phyloP scores from a whole-genome alignment of 768 basidiomycete species.

The Hygrophorus pudorinus region DNA sequence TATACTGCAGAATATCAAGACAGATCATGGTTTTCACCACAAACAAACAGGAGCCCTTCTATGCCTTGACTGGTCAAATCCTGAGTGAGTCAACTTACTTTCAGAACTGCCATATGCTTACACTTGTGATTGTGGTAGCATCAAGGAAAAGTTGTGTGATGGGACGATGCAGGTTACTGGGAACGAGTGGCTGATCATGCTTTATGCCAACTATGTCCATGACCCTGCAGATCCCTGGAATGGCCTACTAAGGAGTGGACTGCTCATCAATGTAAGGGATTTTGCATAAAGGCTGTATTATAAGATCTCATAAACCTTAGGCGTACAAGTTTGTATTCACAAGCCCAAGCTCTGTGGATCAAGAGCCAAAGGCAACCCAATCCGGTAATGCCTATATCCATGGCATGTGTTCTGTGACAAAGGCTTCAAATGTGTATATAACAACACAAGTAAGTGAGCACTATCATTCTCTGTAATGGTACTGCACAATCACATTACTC shows the following conservation, averaged over 20 bases:
- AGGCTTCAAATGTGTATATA: constrained; percentile 1
- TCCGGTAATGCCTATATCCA: no score
- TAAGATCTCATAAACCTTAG: neutral
- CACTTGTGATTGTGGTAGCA: neutral
- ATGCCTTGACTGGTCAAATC: constrained; percentile 14
- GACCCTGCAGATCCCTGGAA: constrained; percentile 3
- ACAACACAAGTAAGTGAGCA: constrained; percentile 3
- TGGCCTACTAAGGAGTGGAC: neutral
- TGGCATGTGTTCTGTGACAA: constrained; percentile 1
- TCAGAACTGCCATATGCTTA: neutral
- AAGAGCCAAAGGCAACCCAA: constrained; percentile 1
- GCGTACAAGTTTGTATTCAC: no score
- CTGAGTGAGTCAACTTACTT: constrained; percentile 12
- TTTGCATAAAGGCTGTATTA: neutral
- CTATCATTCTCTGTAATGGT: neutral
- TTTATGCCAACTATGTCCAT: neutral
- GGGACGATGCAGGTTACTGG: neutral
- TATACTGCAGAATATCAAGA: no score
- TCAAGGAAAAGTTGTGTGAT: neutral
- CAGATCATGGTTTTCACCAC: no score
- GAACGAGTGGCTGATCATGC: constrained; percentile 1
- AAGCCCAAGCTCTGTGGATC: constrained; percentile 1
- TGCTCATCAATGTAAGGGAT: neutral
- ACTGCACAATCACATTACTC: no score
- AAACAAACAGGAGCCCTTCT: constrained; percentile 13